These are phyloP conservation scores for Puccinellia tenuiflora DNA, from an alignment of 176 grass and related monocot genomes.

Conservation along the genomic window DNA sequence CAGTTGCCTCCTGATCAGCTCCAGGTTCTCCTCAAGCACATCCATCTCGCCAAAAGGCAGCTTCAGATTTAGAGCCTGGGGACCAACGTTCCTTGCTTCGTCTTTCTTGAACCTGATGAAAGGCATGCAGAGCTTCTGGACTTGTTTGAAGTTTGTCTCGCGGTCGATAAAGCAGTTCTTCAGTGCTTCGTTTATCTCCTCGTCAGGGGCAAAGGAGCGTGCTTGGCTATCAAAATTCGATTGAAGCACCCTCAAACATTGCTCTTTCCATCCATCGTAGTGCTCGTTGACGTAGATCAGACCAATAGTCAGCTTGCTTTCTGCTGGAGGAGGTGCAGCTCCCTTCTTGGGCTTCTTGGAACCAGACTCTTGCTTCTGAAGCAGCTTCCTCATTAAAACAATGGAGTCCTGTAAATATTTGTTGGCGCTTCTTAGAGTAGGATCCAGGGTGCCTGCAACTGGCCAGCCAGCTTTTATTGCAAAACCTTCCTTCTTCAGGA, in stretches of 20 bases:
- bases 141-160: slow-evolving; percentile 59
- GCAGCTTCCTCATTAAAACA: slow-evolving; percentile 61
- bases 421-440: slow-evolving; percentile 59
- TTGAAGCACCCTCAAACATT: slow-evolving; percentile 60
- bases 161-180: slow-evolving; percentile 40
- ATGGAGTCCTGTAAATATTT: slow-evolving; percentile 82
- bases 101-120: slow-evolving; percentile 79
- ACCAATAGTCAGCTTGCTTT: slow-evolving; percentile 46
- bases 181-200: slow-evolving; percentile 53
- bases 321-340: slow-evolving; percentile 21
- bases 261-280: slow-evolving; percentile 79
- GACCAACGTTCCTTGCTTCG: slow-evolving; percentile 40
- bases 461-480: slow-evolving; percentile 71
- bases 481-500: slow-evolving; percentile 62
- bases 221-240: slow-evolving; percentile 38
- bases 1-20: slow-evolving; percentile 65
- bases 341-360: slow-evolving; percentile 76
- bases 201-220: slow-evolving; percentile 44
- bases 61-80: slow-evolving; percentile 50
- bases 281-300: slow-evolving; percentile 65
- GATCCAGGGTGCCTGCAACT: slow-evolving; percentile 31
- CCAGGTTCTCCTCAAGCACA: slow-evolving; percentile 54
- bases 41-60: slow-evolving; percentile 65
- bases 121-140: slow-evolving; percentile 78
- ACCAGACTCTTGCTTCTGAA: slow-evolving; percentile 68